phyloP scores from a whole-genome alignment of 2,329 filamentous ascomycete species.

The Emergomyces africanus region DNA sequence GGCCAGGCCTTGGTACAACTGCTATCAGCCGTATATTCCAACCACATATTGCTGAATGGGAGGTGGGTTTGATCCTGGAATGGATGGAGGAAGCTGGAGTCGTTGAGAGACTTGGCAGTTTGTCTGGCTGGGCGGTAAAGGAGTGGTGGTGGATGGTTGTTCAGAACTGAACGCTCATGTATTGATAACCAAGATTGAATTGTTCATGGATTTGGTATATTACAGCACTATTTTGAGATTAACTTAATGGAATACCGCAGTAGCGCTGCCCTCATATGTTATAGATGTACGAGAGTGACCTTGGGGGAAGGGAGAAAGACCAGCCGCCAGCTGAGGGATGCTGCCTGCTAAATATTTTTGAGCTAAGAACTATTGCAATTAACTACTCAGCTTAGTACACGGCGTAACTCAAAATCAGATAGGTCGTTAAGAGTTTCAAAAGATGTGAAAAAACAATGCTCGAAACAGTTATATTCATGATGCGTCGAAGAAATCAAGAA shows the following conservation, averaged over 20 bases:
- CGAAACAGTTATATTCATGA: not conserved
- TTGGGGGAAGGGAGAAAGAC: not conserved
- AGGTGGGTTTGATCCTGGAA: slow-evolving; percentile 27
- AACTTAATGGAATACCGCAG: too few species aligned
- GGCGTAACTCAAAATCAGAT: not conserved
- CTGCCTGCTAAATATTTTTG: too few species aligned
- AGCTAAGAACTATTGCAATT: too few species aligned
- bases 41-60: slow-evolving; percentile 30
- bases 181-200: not conserved
- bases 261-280: not conserved
- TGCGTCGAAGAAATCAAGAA: not conserved
- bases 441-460: not conserved
- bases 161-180: not conserved
- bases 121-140: slow-evolving; percentile 19
- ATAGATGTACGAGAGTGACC: too few species aligned
- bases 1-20: slow-evolving; percentile 27
- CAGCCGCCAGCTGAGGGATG: too few species aligned
- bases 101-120: slow-evolving; percentile 8
- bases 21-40: slow-evolving; percentile 27
- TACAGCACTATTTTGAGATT: not conserved
- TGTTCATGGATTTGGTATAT: not conserved
- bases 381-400: not conserved
- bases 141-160: slow-evolving; percentile 33
- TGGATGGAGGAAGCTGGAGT: slow-evolving; percentile 27
- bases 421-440: not conserved